phyloP scores from a whole-genome alignment of 2,329 filamentous ascomycete species.

The Phialophora macrospora region DNA sequence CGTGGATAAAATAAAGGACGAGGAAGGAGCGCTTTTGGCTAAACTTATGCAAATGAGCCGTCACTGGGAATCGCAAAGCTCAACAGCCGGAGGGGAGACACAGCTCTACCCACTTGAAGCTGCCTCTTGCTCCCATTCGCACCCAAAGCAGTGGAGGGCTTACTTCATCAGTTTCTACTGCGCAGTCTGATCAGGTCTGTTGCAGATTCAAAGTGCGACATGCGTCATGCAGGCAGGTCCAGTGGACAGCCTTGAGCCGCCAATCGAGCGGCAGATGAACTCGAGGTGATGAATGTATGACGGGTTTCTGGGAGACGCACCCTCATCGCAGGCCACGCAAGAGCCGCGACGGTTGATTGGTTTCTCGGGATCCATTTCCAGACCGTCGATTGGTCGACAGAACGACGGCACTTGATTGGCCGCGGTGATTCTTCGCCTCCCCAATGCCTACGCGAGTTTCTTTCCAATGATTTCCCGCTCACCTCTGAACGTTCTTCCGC shows the following conservation, averaged over 20 bases:
- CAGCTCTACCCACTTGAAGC: background rate
- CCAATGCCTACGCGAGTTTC: background rate
- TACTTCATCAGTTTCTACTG: background rate
- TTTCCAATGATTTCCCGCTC: background rate
- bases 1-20: constrained; percentile 10
- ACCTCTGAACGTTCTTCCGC: background rate
- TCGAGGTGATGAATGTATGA: constrained; percentile 1
- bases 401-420: background rate
- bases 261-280: background rate
- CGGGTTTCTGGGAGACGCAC: background rate
- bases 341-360: background rate
- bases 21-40: background rate
- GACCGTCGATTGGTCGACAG: background rate
- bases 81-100: background rate
- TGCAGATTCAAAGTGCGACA: background rate
- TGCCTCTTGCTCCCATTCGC: background rate
- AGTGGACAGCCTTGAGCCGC: background rate
- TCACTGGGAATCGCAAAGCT: background rate
- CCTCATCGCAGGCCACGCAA: background rate
- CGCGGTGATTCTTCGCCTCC: background rate
- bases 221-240: background rate
- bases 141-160: background rate
- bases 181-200: background rate
- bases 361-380: background rate
- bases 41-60: constrained; percentile 1